These are phyloP conservation scores for Pseudogymnoascus sp. DNA, from an alignment of 2,329 filamentous ascomycete genomes.

Conservation along the genomic window DNA sequence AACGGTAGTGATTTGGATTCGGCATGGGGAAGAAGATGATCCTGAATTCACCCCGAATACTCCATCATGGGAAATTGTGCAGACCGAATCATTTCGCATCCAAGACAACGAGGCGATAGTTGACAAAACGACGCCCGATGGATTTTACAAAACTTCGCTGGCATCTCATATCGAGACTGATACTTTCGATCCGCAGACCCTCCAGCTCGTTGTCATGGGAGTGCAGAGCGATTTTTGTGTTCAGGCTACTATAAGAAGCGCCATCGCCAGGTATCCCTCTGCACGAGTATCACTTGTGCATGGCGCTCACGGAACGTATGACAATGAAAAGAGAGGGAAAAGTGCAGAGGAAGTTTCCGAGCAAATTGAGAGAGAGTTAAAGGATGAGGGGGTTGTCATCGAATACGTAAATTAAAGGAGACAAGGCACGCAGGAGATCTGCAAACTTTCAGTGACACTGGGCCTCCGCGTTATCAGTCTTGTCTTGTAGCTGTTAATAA, in stretches of 20 bases:
- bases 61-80: background rate
- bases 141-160: background rate
- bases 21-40: background rate
- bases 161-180: background rate
- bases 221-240: background rate
- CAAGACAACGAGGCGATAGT: background rate
- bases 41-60: background rate
- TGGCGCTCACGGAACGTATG: background rate
- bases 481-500: background rate
- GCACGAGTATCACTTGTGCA: background rate
- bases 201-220: background rate
- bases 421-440: background rate
- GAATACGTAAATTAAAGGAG: background rate
- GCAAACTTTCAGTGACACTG: background rate
- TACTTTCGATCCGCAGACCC: background rate
- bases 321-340: background rate
- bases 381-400: background rate
- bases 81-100: background rate
- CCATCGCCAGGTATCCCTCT: background rate
- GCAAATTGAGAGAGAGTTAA: background rate
- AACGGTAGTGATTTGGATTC: slow-evolving; percentile 3
- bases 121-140: background rate
- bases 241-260: background rate
- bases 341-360: background rate
- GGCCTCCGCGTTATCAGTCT: background rate